Evolutionary conservation across 1,139 yeast species (phyloP), one percentile per base, ranked within the genome.

Genomic region (Suhomyces bokatorum): DNA sequence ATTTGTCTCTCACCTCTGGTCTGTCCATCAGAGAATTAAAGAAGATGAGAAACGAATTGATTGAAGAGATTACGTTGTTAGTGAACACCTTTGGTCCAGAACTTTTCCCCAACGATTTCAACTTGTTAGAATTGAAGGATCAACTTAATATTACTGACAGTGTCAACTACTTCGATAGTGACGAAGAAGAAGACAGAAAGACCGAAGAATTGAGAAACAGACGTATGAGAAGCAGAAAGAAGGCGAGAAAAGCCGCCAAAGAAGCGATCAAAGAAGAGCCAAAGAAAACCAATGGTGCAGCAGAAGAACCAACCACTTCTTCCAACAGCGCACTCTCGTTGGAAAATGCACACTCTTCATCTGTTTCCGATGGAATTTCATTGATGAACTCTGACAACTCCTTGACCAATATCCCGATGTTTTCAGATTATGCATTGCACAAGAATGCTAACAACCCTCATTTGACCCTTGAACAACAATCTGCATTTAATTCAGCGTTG

Each of bases 1-100:
- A 89, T 60, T 68, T 90, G 35, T 85, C 96, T 2, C 66, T 91
- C 33, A 77, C 78, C 6, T 76, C 81, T 39, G 80, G 82, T 13
- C 82, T 87, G 47, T 81, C 85, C 31, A 72, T 82, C 37, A 63
- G 67, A 40, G 83, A 78, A 44, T 67, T 76, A 47, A 79, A 78
- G 50, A 65, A 67, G 44, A 59, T 64, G 51, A 62, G 78, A 48
- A 55, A 59, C 29, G 69, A 71, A 51, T 60, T 74, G 47, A 61
- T 72, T 45, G 73, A 69, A 46, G 75, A 73, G 26, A 68, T 75
- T 41, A 75, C 80, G 3, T 68, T 66, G 15, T 54, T 74, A 33
- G 78, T 75, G 22, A 74, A 74, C 53, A 62, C 62, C n/a, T 71
- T 63, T 54, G 78, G 79, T 5, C 73, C 75, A 16, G 64, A 68